phyloP scores from a whole-genome alignment of 805 yeast genomes.

The Pichia scutulata region DNA sequence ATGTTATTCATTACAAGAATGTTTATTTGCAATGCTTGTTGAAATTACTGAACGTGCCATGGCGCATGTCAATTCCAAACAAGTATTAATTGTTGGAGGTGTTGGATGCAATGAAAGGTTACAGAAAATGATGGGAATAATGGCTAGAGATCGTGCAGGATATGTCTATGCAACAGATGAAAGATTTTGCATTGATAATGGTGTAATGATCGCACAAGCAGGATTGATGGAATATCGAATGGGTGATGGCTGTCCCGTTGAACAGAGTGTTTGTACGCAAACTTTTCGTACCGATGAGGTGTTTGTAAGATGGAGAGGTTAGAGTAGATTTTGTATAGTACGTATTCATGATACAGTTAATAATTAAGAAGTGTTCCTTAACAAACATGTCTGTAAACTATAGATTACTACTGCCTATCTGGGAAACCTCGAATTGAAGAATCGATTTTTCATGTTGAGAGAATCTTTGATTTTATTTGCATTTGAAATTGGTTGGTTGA shows the following conservation, averaged over 20 bases:
- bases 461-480: not conserved
- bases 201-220: constrained; percentile 98
- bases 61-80: constrained; percentile 90
- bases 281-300: constrained; percentile 94
- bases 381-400: no score
- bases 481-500: not conserved
- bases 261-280: constrained; percentile 83
- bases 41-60: constrained; percentile 97
- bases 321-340: not conserved
- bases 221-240: constrained; percentile 80
- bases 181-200: constrained; percentile 94
- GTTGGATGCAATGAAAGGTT: constrained; percentile 93
- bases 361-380: no score
- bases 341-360: no score
- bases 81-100: constrained; percentile 94
- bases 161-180: constrained; percentile 93
- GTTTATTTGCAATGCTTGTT: constrained; percentile 89
- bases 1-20: constrained; percentile 89
- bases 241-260: constrained; percentile 57
- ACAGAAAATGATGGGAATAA: constrained; percentile 93
- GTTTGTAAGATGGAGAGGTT: constrained; percentile 68
- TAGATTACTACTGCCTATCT: not conserved
- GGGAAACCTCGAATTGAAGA: not conserved
- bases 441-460: not conserved
- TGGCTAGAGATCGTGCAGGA: constrained; percentile 88